Evolutionary conservation across 768 basidiomycete species (phyloP).

Genomic region (Royoungia palumana): DNA sequence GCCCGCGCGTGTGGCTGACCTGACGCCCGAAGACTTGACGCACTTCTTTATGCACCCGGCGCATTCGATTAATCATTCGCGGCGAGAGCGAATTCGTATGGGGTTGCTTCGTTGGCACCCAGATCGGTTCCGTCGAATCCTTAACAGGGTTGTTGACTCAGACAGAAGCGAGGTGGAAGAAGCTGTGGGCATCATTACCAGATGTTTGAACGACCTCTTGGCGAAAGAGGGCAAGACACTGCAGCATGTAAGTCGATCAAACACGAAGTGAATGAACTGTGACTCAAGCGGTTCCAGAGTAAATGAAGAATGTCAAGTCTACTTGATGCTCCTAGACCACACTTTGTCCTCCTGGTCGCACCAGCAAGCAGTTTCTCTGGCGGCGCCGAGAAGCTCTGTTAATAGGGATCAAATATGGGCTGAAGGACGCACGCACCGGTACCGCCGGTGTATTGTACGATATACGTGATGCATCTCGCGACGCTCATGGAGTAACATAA

Average conservation of each 20-base stretch:
- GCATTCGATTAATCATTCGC: slow-evolving; percentile 56
- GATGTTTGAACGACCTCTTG: slow-evolving; percentile 66
- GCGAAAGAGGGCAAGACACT: slow-evolving; percentile 32
- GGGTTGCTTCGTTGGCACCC: slow-evolving; percentile 81
- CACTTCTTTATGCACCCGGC: slow-evolving; percentile 61
- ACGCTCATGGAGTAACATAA: slow-evolving; percentile 1
- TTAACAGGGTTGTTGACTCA: slow-evolving; percentile 47
- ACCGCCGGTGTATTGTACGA: slow-evolving; percentile 18
- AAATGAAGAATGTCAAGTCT: slow-evolving; percentile 14
- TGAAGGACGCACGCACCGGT: slow-evolving; percentile 6
- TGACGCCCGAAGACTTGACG: slow-evolving; percentile 52
- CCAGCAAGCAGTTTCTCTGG: slow-evolving; percentile 13
- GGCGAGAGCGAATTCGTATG: slow-evolving; percentile 61
- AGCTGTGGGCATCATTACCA: slow-evolving; percentile 61
- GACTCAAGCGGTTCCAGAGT: slow-evolving; percentile 11
- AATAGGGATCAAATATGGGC: slow-evolving; percentile 5
- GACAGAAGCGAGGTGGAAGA: slow-evolving; percentile 57
- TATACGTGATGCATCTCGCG: slow-evolving; percentile 10
- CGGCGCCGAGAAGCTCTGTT: slow-evolving; percentile 14
- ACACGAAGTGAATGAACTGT: not conserved
- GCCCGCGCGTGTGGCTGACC: slow-evolving; percentile 45
- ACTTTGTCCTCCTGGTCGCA: not conserved
- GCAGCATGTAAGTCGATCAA: slow-evolving; percentile 17
- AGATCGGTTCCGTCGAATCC: slow-evolving; percentile 63
- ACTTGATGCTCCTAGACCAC: not conserved